A percentile compares a stretch with the other conserved stretches of the same genome.
Evolutionary conservation across 2,329 filamentous ascomycete genomes (phyloP).

Genomic region (Celoporthe dispersa): DNA sequence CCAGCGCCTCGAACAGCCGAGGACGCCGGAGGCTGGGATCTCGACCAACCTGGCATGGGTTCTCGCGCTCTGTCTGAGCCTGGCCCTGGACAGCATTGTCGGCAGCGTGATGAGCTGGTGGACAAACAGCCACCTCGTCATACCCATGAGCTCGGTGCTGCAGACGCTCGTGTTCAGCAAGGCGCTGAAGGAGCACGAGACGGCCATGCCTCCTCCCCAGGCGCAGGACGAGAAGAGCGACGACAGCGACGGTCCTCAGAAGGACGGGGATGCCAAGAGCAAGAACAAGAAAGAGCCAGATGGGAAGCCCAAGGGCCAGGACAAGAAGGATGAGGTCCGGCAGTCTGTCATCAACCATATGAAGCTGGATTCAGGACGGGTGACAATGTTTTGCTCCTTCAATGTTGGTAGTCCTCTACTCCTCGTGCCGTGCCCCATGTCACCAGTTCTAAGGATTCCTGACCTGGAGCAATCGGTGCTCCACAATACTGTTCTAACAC

Average conservation of each 20-base stretch:
- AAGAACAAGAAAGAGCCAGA: constrained; percentile 12
- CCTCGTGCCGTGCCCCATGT: background rate
- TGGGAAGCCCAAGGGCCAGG: constrained; percentile 21
- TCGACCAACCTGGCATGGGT: constrained; percentile 40
- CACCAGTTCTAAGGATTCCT: background rate
- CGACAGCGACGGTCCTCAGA: constrained; percentile 25
- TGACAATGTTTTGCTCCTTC: constrained; percentile 29
- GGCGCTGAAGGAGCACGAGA: constrained; percentile 41
- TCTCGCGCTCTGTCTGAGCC: constrained; percentile 37
- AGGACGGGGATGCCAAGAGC: constrained; percentile 19
- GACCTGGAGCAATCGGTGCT: background rate
- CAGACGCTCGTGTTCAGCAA: constrained; percentile 43
- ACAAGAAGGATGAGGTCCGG: constrained; percentile 35
- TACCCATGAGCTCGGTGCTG: constrained; percentile 38
- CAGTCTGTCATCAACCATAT: constrained; percentile 44
- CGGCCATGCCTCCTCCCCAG: constrained; percentile 33
- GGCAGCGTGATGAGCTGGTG: constrained; percentile 40
- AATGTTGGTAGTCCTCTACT: constrained; percentile 16
- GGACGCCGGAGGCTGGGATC: constrained; percentile 26
- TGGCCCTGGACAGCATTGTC: constrained; percentile 39
- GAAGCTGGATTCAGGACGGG: constrained; percentile 41
- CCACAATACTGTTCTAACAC: constrained; percentile 28
- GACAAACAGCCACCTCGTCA: constrained; percentile 40
- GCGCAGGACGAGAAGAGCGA: constrained; percentile 28
- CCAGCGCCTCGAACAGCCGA: constrained; percentile 37